Conservation (phyloP, 371 early-diverging fungal species). For the Actinomortierella wolfii region DNA sequence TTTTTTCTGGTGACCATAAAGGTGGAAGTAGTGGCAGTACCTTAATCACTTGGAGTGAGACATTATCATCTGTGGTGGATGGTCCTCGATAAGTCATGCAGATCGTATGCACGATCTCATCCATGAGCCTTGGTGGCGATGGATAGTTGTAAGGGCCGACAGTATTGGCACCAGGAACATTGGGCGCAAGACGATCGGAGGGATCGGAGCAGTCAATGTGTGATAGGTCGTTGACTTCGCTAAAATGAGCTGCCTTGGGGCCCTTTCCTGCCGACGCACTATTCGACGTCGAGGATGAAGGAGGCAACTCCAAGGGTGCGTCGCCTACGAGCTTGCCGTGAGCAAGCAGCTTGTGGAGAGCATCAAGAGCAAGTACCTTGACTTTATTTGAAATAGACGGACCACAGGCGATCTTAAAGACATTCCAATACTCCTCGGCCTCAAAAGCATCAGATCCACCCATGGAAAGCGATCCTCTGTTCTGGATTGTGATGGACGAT, state of each 20-base stretch:
- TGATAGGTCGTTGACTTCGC: slow-evolving; percentile 46
- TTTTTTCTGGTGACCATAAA: too few species aligned
- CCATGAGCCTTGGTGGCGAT: slow-evolving; percentile 44
- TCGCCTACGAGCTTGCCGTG: slow-evolving; percentile 40
- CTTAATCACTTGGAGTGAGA: slow-evolving; percentile 74
- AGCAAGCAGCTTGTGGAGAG: slow-evolving; percentile 42
- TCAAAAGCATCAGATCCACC: slow-evolving; percentile 32
- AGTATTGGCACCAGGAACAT: slow-evolving; percentile 35
- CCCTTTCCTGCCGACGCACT: slow-evolving; percentile 16
- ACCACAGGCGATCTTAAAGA: slow-evolving; percentile 44
- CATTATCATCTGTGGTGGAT: slow-evolving; percentile 63
- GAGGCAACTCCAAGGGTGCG: slow-evolving; percentile 27
- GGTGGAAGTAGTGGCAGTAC: too few species aligned
- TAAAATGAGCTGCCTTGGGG: slow-evolving; percentile 35
- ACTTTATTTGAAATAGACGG: slow-evolving; percentile 40
- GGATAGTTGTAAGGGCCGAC: slow-evolving; percentile 40
- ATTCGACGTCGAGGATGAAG: slow-evolving; percentile 14
- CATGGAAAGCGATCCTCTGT: slow-evolving; percentile 13
- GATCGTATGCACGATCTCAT: slow-evolving; percentile 51
- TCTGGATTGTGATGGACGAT: background rate
- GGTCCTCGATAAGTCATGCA: slow-evolving; percentile 57
- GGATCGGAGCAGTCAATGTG: slow-evolving; percentile 46
- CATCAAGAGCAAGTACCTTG: slow-evolving; percentile 42
- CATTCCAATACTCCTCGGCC: slow-evolving; percentile 45
- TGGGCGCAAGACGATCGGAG: slow-evolving; percentile 39